Conservation (phyloP, 495 filamentous ascomycete species). For the Penicillium desertorum region DNA sequence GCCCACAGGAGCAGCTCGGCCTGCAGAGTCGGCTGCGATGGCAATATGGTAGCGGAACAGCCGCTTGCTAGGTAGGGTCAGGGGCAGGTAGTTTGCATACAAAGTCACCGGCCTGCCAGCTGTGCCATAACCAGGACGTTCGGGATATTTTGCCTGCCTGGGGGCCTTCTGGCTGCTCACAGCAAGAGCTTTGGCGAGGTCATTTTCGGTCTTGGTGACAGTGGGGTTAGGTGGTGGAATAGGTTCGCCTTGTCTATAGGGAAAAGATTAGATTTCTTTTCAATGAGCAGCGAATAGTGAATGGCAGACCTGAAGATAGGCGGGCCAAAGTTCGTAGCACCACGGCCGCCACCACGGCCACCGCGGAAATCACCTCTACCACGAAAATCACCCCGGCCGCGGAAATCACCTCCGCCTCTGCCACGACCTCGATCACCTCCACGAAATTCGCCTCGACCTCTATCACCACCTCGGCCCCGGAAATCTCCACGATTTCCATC, state of each 20-base stretch:
- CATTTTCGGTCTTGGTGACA: conserved; percentile 36
- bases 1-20: conserved; percentile 40
- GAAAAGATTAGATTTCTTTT: not conserved
- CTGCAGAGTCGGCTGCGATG: conserved; percentile 25
- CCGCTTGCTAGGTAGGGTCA: conserved; percentile 40
- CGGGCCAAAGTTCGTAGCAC: not conserved
- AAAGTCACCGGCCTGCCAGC: conserved; percentile 50
- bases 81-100: conserved; percentile 64
- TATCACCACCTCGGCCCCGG: not conserved
- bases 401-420: conserved; percentile 3
- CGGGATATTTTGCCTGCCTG: conserved; percentile 25
- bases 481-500: conserved; percentile 2
- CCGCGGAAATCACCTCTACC: conserved; percentile 3
- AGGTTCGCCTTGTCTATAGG: conserved; percentile 24
- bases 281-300: too few species aligned
- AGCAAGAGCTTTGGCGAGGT: conserved; percentile 25
- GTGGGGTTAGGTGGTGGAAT: conserved; percentile 22
- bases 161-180: conserved; percentile 21
- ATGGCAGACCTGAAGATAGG: conserved; percentile 11
- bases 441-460: conserved; percentile 4
- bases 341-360: not conserved
- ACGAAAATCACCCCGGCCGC: not conserved
- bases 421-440: not conserved
- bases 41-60: conserved; percentile 42
- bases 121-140: conserved; percentile 61